Evolutionary conservation across 495 filamentous ascomycete species (phyloP), one percentile per base, ranked within the genome.

Genomic region (Penicillium pulvis): DNA sequence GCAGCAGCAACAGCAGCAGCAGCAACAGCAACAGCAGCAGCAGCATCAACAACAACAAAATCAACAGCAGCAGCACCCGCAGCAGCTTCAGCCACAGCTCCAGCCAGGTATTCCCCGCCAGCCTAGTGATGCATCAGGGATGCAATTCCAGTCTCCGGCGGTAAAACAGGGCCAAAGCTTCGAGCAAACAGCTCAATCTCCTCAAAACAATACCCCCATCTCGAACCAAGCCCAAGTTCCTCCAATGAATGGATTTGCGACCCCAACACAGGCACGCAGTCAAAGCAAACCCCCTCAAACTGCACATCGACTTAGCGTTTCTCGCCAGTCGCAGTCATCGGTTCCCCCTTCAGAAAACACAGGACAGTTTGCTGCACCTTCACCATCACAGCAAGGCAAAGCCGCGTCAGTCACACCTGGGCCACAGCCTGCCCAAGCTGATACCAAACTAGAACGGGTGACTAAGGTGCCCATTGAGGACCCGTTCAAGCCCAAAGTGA

Each of bases 401-500:
- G 60, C 61, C 62, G 54, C 64, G 8, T 56, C 68, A 19, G 62
- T 69, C 56, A 69, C 75, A 1, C 75, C 79, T 17, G 72, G 69
- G 11, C 85, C 85, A 66, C 68, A 70, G 44, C 76, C 72, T 9
- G 65, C 76, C 16, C 66, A 55, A 33, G 19, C 73, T 8, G 80
- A 82, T 10, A 76, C 78, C 45, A 71, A 75, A 31, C 69, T 71
- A 48, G 79, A 82, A 30, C 79, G 80, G 62, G 79, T 78, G 6
- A 71, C 75, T 45, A 78, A 78, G 63, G 68, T 70, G 33, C 69
- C 74, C 11, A 74, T 77, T 57, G 71, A 73, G 51, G 76, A 80
- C 35, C 64, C 71, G 7, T 77, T 78, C 63, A 81, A 86, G 56
- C 86, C 89, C 3, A 86, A 83, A 71, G 83, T 87, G 3, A 36